A percentile compares a stretch with the other conserved stretches of the same genome.
Conservation (phyloP, 495 filamentous ascomycete genomes). For the Daldinia loculata region DNA sequence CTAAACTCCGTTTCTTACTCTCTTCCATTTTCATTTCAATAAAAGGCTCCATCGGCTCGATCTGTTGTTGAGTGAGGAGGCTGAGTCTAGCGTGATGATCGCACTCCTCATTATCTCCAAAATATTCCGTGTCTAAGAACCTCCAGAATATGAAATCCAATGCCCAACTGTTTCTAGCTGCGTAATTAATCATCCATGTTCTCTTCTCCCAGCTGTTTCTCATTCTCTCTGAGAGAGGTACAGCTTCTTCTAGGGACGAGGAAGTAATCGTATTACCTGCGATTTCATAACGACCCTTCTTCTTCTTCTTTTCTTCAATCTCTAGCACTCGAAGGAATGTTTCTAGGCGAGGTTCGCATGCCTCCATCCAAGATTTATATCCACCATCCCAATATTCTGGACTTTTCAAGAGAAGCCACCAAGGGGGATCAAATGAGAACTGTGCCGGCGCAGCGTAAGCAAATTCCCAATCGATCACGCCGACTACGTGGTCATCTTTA, state of each 20-base stretch:
- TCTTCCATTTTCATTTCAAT: neutral
- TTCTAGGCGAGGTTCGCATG: constrained; percentile 24
- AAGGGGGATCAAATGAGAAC: constrained; percentile 52
- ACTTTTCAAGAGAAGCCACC: constrained; percentile 54
- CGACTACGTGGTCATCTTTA: constrained; percentile 25
- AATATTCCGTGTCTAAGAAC: constrained; percentile 40
- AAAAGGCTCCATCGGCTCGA: neutral
- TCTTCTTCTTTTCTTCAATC: constrained; percentile 31
- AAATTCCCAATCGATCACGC: constrained; percentile 55
- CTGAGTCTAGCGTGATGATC: neutral
- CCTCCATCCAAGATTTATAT: constrained; percentile 39
- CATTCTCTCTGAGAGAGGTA: neutral
- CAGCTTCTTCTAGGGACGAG: neutral
- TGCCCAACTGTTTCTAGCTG: constrained; percentile 45
- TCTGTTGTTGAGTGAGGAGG: neutral
- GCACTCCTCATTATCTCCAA: constrained; percentile 25
- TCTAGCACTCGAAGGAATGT: constrained; percentile 44
- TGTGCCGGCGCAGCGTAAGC: constrained; percentile 53
- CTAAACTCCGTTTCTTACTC: neutral
- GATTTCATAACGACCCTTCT: too few species aligned
- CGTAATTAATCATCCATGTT: constrained; percentile 47
- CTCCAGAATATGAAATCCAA: constrained; percentile 46
- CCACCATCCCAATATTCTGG: constrained; percentile 51
- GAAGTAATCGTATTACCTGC: neutral
- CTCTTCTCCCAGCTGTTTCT: constrained; percentile 46